Conservation (phyloP, 768 basidiomycete genomes). For the Lentinula sp. region DNA sequence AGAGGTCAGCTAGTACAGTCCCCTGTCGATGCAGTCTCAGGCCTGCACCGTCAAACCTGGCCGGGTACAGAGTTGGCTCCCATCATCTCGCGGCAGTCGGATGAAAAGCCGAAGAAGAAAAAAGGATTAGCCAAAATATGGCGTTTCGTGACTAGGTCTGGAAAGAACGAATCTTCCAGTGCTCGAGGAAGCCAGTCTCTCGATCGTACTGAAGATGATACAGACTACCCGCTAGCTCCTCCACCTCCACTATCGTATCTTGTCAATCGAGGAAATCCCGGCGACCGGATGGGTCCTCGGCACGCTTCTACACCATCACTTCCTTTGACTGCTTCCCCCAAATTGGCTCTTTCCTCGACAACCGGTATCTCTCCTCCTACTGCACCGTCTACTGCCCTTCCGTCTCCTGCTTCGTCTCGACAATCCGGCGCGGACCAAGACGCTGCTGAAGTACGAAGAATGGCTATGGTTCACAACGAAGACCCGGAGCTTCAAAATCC, state of each 20-base stretch:
- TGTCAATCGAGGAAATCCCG: constrained; percentile 54
- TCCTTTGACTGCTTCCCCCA: constrained; percentile 52
- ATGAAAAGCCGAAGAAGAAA: constrained; percentile 63
- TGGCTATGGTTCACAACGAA: constrained; percentile 34
- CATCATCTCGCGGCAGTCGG: constrained; percentile 17
- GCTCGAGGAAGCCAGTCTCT: constrained; percentile 29
- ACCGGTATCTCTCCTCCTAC: constrained; percentile 70
- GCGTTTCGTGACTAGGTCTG: constrained; percentile 63
- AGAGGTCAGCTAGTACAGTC: constrained; percentile 21
- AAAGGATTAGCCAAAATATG: constrained; percentile 77
- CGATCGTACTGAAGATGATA: constrained; percentile 42
- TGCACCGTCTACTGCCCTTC: constrained; percentile 67
- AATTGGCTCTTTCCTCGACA: constrained; percentile 39
- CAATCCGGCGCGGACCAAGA: constrained; percentile 55
- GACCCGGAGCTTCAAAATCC: constrained; percentile 29
- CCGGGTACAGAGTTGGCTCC: constrained; percentile 29
- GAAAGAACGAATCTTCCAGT: constrained; percentile 25
- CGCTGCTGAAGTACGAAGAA: constrained; percentile 30
- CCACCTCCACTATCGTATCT: constrained; percentile 91
- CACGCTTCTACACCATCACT: constrained; percentile 69
- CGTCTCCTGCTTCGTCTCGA: constrained; percentile 72
- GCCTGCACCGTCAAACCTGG: constrained; percentile 52
- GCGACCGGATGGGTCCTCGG: constrained; percentile 39
- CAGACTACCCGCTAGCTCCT: constrained; percentile 76
- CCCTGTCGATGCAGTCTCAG: constrained; percentile 26